phyloP scores from a whole-genome alignment of 495 filamentous ascomycete genomes.

The Xylaria longipes region DNA sequence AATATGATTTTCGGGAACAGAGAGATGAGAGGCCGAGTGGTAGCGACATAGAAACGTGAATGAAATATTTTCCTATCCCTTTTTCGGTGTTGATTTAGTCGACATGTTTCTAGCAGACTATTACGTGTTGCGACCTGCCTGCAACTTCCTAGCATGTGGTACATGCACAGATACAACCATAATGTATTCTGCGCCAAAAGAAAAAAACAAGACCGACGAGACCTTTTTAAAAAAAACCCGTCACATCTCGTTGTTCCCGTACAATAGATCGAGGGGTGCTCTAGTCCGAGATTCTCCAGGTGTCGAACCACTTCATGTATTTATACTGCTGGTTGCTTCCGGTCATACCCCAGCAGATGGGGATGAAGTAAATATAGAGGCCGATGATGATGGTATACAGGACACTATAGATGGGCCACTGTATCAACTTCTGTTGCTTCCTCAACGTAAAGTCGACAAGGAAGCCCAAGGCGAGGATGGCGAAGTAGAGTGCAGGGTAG shows the following conservation, averaged over 20 bases:
- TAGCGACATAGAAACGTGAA: background rate
- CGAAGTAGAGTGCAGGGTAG: slow-evolving; percentile 98
- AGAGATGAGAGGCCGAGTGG: background rate
- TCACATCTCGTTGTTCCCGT: slow-evolving; percentile 24
- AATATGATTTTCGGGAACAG: background rate
- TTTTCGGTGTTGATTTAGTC: background rate
- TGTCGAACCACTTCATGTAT: slow-evolving; percentile 89
- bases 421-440: slow-evolving; percentile 62
- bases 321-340: slow-evolving; percentile 82
- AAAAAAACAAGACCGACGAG: slow-evolving; percentile 33
- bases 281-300: slow-evolving; percentile 70
- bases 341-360: slow-evolving; percentile 96
- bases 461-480: slow-evolving; percentile 89
- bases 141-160: slow-evolving; percentile 11
- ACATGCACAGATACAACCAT: slow-evolving; percentile 20
- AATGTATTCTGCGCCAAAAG: slow-evolving; percentile 7
- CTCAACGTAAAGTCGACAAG: slow-evolving; percentile 81
- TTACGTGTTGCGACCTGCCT: slow-evolving; percentile 3
- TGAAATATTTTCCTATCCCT: background rate
- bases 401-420: slow-evolving; percentile 68
- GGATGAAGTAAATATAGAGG: slow-evolving; percentile 86
- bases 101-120: slow-evolving; percentile 5
- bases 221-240: slow-evolving; percentile 31
- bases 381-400: slow-evolving; percentile 77
- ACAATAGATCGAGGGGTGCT: slow-evolving; percentile 5